Evolutionary conservation across 805 yeast species (phyloP).

Genomic region (Wickerhamiella brachini): DNA sequence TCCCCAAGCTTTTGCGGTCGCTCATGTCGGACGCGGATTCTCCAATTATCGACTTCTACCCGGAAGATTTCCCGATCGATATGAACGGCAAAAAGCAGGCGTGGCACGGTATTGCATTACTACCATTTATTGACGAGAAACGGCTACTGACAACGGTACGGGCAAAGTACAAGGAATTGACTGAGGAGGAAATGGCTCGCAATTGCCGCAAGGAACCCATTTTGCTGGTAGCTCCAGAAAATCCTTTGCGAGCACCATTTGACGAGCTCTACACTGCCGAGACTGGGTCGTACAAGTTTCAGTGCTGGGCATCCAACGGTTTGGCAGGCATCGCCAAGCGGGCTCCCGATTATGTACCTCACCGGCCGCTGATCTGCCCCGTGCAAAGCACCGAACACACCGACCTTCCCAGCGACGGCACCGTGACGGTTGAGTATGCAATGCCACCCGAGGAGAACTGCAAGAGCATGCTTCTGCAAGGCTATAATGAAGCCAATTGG

Average conservation of each 20-base stretch:
- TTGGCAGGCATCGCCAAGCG: slow-evolving; percentile 23
- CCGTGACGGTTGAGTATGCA: slow-evolving; percentile 37
- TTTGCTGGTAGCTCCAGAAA: slow-evolving; percentile 50
- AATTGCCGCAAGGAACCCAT: slow-evolving; percentile 63
- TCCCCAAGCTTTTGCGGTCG: slow-evolving; percentile 64
- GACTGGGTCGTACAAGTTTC: slow-evolving; percentile 18
- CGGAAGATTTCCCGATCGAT: slow-evolving; percentile 76
- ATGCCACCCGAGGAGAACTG: slow-evolving; percentile 46
- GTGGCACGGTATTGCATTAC: slow-evolving; percentile 94
- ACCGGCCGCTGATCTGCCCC: slow-evolving; percentile 28
- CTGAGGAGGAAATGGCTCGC: slow-evolving; percentile 58
- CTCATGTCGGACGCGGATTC: slow-evolving; percentile 84
- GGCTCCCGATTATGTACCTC: slow-evolving; percentile 26
- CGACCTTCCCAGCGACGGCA: slow-evolving; percentile 30
- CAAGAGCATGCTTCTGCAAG: slow-evolving; percentile 75
- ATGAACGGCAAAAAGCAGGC: slow-evolving; percentile 90
- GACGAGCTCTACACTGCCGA: slow-evolving; percentile 29
- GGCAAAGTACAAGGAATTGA: slow-evolving; percentile 46
- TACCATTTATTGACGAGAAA: slow-evolving; percentile 79
- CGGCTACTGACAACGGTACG: slow-evolving; percentile 59
- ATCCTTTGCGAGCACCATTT: slow-evolving; percentile 35
- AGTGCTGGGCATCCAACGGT: slow-evolving; percentile 20
- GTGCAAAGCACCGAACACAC: slow-evolving; percentile 31
- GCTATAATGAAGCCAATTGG: slow-evolving; percentile 49
- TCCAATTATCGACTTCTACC: slow-evolving; percentile 84